Percentiles rank a stretch among this genome's conserved stretches.
phyloP scores from a whole-genome alignment of 768 basidiomycete genomes.

The Punctularia strigosozonata region DNA sequence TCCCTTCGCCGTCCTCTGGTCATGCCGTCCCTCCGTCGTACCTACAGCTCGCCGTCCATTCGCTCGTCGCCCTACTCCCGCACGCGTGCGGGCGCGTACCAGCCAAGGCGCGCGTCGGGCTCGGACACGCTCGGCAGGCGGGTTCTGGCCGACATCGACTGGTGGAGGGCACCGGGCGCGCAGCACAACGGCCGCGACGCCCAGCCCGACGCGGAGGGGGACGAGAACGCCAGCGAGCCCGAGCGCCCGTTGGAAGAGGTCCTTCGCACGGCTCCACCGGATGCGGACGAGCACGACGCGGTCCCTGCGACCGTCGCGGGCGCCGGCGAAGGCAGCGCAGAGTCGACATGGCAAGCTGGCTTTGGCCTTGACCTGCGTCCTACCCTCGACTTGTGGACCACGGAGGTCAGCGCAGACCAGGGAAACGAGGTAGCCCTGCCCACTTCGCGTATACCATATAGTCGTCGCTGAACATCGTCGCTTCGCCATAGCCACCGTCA shows the following conservation, averaged over 20 bases:
- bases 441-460: too few relatives aligned
- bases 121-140: slow-evolving; percentile 54
- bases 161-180: slow-evolving; percentile 76
- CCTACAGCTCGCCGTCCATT: slow-evolving; percentile 56
- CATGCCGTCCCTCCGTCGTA: slow-evolving; percentile 75
- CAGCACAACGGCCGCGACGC: slow-evolving; percentile 42
- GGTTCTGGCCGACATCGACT: slow-evolving; percentile 79
- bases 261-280: too few relatives aligned
- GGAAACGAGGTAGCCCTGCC: too few relatives aligned
- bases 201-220: slow-evolving; percentile 39
- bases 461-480: too few relatives aligned
- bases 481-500: too few relatives aligned
- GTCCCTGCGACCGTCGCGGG: slow-evolving; percentile 2
- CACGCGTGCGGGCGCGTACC: slow-evolving; percentile 23
- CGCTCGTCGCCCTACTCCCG: slow-evolving; percentile 58
- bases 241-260: too few relatives aligned
- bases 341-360: too few relatives aligned
- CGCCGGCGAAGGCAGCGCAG: too few relatives aligned
- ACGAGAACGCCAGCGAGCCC: slow-evolving; percentile 31
- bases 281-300: neutral
- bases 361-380: neutral
- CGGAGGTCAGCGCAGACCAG: too few relatives aligned
- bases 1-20: slow-evolving; percentile 22
- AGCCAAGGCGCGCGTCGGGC: slow-evolving; percentile 49
- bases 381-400: too few relatives aligned